These are phyloP conservation scores for Corchorus capsularis DNA, from an alignment of 345 rosid species.

Conservation along the genomic window DNA sequence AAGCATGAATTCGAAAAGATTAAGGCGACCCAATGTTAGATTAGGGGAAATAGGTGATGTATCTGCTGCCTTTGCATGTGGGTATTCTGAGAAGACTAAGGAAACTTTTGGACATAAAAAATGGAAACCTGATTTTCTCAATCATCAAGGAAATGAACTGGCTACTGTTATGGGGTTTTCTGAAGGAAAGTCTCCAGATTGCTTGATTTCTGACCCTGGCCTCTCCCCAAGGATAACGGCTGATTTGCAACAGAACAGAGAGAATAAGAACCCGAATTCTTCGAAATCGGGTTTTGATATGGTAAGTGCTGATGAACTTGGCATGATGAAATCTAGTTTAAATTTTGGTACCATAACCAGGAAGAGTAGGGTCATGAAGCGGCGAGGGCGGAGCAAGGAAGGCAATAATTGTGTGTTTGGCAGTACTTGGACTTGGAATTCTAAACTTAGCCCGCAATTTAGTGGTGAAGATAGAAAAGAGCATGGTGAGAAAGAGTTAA, in stretches of 20 bases:
- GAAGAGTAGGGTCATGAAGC: constrained; percentile 55
- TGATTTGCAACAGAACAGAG: constrained; percentile 40
- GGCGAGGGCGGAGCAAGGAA: constrained; percentile 36
- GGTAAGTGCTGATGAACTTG: constrained; percentile 22
- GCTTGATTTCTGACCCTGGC: constrained; percentile 22
- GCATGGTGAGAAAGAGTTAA: constrained; percentile 20
- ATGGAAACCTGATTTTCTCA: constrained; percentile 34
- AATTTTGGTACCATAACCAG: constrained; percentile 46
- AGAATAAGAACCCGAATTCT: constrained; percentile 43
- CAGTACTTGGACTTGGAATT: constrained; percentile 44
- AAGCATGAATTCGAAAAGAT: constrained; percentile 55
- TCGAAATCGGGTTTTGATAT: constrained; percentile 33
- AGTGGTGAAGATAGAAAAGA: constrained; percentile 30
- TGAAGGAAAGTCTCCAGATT: constrained; percentile 25
- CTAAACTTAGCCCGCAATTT: constrained; percentile 31
- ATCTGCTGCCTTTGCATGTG: constrained; percentile 61
- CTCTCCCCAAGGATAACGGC: constrained; percentile 30
- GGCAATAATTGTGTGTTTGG: constrained; percentile 28
- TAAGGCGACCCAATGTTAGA: constrained; percentile 62
- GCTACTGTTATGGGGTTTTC: constrained; percentile 20
- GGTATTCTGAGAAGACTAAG: constrained; percentile 35
- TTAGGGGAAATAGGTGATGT: constrained; percentile 60
- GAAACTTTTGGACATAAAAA: constrained; percentile 32
- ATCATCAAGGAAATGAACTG: constrained; percentile 17
- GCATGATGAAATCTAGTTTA: constrained; percentile 29